Conservation (phyloP, 1,139 yeast genomes). For the Nakaseomyces glabratus region DNA sequence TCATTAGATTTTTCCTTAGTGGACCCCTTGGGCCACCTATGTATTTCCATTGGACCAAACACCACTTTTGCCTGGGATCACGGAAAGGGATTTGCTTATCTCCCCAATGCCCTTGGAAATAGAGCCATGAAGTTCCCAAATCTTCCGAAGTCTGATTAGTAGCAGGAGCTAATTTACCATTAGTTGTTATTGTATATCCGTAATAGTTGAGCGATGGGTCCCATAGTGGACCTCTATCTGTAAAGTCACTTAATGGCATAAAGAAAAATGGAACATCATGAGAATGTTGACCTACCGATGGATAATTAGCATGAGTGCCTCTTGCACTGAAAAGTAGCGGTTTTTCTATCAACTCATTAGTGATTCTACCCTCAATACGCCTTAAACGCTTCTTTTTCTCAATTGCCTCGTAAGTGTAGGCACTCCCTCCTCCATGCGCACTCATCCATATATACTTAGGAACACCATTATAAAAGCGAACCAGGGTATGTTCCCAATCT, state of each 20-base stretch:
- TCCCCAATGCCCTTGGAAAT: conserved; percentile 86
- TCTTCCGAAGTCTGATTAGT: conserved; percentile 9
- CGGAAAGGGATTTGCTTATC: conserved; percentile 55
- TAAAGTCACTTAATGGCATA: conserved; percentile 81
- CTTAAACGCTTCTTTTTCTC: conserved; percentile 49
- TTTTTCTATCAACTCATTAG: conserved; percentile 32
- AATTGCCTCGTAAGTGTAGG: conserved; percentile 64
- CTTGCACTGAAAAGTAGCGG: conserved; percentile 85
- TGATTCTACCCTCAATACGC: conserved; percentile 22
- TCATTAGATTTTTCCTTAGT: conserved; percentile 57
- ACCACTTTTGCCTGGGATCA: conserved; percentile 76
- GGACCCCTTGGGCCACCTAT: conserved; percentile 95
- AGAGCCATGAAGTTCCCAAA: conserved; percentile 67
- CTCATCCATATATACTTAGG: conserved; percentile 97
- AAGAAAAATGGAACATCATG: conserved; percentile 77
- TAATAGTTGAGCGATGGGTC: conserved; percentile 75
- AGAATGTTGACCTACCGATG: conserved; percentile 91
- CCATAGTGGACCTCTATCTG: conserved; percentile 94
- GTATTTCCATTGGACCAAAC: conserved; percentile 81
- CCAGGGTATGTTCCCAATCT: conserved; percentile 95
- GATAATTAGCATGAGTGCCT: conserved; percentile 96
- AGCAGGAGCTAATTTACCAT: conserved; percentile 40
- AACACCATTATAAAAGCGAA: conserved; percentile 68
- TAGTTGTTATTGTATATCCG: conserved; percentile 47
- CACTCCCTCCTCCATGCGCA: conserved; percentile 97